A percentile compares a stretch with the other conserved stretches of the same genome.
Conservation (phyloP, 805 yeast genomes). For the Schizosaccharomyces pombe region DNA sequence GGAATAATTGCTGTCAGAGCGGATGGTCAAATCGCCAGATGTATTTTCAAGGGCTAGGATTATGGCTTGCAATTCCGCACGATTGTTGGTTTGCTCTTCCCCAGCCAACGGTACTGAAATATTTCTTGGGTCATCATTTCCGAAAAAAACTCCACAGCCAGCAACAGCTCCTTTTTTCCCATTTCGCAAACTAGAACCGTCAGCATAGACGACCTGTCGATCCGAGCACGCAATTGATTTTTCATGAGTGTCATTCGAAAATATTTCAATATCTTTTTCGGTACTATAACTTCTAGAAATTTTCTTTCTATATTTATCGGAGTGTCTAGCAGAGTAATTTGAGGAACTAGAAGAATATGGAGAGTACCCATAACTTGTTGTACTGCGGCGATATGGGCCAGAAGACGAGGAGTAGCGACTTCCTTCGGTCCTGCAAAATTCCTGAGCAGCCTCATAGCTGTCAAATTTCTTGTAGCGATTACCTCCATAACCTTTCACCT, state of each 20-base stretch:
- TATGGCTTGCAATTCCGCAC: constrained; percentile 59
- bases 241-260: too few species aligned
- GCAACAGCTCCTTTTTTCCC: constrained; percentile 25
- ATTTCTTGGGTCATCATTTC: constrained; percentile 30
- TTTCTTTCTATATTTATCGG: too few species aligned
- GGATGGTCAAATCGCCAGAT: constrained; percentile 18
- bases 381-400: background rate
- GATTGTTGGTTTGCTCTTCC: constrained; percentile 42
- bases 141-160: constrained; percentile 63
- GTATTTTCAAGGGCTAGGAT: constrained; percentile 28
- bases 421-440: constrained; percentile 3
- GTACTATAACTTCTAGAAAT: too few species aligned
- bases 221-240: background rate
- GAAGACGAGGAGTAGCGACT: background rate
- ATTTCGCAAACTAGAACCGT: constrained; percentile 51
- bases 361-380: too few species aligned
- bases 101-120: constrained; percentile 28
- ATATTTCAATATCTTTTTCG: too few species aligned
- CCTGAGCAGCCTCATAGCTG: constrained; percentile 25
- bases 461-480: constrained; percentile 36
- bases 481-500: constrained; percentile 32
- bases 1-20: constrained; percentile 52
- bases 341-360: too few species aligned
- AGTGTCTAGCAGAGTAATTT: too few species aligned
- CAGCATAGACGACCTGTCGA: constrained; percentile 30